Evolutionary conservation across 1,284 basidiomycete species (phyloP).

Genomic region (Sporisorium reilianum): DNA sequence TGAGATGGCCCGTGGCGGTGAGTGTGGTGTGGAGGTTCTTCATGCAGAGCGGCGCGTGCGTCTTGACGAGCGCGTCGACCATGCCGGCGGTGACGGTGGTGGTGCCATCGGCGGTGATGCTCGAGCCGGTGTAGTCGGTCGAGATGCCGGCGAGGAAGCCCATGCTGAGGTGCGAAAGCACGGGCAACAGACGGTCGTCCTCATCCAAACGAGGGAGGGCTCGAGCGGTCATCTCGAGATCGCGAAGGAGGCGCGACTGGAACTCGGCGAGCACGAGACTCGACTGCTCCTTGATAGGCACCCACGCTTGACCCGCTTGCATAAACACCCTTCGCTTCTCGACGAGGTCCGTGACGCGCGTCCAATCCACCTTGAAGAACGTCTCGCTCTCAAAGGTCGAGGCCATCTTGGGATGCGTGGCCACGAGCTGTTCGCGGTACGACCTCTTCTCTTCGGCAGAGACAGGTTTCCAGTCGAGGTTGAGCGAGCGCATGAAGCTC

Average conservation of each 20-base stretch:
- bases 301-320: constrained; percentile 86
- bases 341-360: constrained; percentile 90
- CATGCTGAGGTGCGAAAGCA: constrained; percentile 91
- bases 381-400: constrained; percentile 72
- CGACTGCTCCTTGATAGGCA: constrained; percentile 83
- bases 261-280: constrained; percentile 92
- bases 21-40: constrained; percentile 86
- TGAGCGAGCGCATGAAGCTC: constrained; percentile 79
- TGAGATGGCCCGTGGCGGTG: constrained; percentile 84
- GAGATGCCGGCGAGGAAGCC: constrained; percentile 93
- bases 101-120: constrained; percentile 71
- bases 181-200: constrained; percentile 89
- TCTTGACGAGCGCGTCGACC: constrained; percentile 86
- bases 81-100: constrained; percentile 88
- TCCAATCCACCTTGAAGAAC: constrained; percentile 86
- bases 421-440: constrained; percentile 74
- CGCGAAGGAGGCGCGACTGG: constrained; percentile 78
- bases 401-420: constrained; percentile 58
- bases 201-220: constrained; percentile 93
- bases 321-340: constrained; percentile 86
- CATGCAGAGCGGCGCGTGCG: constrained; percentile 98
- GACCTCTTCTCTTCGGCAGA: constrained; percentile 75
- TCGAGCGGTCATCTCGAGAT: constrained; percentile 89
- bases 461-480: constrained; percentile 84
- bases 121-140: constrained; percentile 77